These are phyloP conservation scores for Eucalyptus tenuipes DNA, from an alignment of 345 rosid species.

Conservation along the genomic window DNA sequence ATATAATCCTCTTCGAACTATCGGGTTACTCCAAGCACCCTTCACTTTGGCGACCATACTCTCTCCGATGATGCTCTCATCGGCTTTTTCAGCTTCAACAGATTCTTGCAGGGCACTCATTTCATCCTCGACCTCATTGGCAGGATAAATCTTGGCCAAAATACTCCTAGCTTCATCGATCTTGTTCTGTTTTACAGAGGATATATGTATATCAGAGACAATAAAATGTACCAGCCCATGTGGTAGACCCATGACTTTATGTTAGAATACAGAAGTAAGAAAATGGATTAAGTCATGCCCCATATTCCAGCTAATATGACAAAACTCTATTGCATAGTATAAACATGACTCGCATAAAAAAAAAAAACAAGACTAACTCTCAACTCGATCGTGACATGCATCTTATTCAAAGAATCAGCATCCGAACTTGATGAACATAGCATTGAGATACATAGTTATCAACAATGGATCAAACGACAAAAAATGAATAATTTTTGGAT, in stretches of 20 bases:
- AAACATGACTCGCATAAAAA: no score
- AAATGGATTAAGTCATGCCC: not conserved
- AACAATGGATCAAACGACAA: not conserved
- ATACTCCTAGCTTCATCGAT: constrained; percentile 49
- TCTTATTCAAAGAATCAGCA: not conserved
- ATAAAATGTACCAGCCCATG: not conserved
- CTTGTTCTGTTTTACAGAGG: constrained; percentile 13
- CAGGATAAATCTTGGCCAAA: constrained; percentile 50
- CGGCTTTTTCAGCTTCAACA: constrained; percentile 42
- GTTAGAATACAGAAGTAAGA: not conserved
- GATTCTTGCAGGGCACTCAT: constrained; percentile 32
- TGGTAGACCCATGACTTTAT: not conserved
- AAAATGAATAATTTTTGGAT: not conserved
- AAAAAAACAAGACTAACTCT: not conserved
- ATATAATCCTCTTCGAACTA: constrained; percentile 63
- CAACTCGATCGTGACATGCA: not conserved
- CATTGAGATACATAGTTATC: not conserved
- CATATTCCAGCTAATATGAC: not conserved
- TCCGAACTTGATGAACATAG: not conserved
- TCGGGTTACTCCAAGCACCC: constrained; percentile 37
- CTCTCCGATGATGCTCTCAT: constrained; percentile 34
- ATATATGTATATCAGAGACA: not conserved
- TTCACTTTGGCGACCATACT: constrained; percentile 34
- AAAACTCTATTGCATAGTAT: not conserved
- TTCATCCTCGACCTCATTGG: constrained; percentile 52